Evolutionary conservation across 805 yeast genomes (phyloP), one percentile per base, ranked within the genome.

Genomic region (Candida bentonensis): DNA sequence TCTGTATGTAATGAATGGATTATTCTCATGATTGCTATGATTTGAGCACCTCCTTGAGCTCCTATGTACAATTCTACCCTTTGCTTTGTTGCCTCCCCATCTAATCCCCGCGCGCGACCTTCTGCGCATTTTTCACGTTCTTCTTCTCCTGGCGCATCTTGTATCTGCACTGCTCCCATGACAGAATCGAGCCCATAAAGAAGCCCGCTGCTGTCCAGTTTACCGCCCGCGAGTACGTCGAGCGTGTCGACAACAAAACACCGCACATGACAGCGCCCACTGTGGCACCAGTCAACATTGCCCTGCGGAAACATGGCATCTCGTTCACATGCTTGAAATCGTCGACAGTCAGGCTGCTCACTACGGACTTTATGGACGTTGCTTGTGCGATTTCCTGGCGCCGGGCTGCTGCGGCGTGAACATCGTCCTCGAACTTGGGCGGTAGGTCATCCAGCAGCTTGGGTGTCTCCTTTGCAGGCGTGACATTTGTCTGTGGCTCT

Each of bases 91-190:
- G n/a, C n/a, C n/a, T n/a, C n/a, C n/a, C n/a, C n/a, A n/a, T n/a
- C n/a, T n/a, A n/a, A n/a, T n/a, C n/a, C n/a, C 36, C 36, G n/a
- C 36, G 17, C 20, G 11, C 17, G 15, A 42, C 47, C 28, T 50
- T 73, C 53, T 76, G 78, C 0, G 95, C 95, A 54, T 73, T 62
- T 46, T 75, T 78, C 41, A 88, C 80, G 46, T 79, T 77, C 48
- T 73, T 72, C 57, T 76, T 70, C 44, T 82, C 76, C 49, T 75
- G 73, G 54, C 79, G 69, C 59, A 94, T 70, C 41, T 76, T 70
- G 42, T 76, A 68, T 47, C 95, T 70, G 60, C 97, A 88, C 62
- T 86, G 95, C 58, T 88, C 96, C 95, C 95, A 88, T 1, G 94
- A 84, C 22, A 83, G 78, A 0, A 83, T 70, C 40, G 84, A 77